Base-by-base conservation (phyloP, 2,329 filamentous ascomycete genomes). In the Arthrocladium fulminans region DNA sequence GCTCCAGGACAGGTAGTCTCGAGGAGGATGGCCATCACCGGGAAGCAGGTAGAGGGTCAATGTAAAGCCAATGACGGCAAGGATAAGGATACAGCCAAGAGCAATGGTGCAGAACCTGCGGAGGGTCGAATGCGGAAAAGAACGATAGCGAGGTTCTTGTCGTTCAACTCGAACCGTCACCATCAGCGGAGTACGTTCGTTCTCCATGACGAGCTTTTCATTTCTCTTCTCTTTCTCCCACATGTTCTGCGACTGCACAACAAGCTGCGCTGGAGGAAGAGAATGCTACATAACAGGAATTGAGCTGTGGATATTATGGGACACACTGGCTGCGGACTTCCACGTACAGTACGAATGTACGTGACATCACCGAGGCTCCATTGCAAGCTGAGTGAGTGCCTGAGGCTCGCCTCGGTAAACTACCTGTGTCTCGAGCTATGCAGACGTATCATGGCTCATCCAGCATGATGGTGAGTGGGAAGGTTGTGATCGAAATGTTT, bases 91-190 rank as follows among this genome's bases (percentile, higher is more conserved):
- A 20, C 60, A 57, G 17, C 60, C 60, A 5, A 74, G 62, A 19
- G 64, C 54, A 43, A 63, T 59, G 23, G 66, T 68, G 59, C 70
- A 73, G 47, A 63, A 59, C 35, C 64, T 67, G 25, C 69, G 69
- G 23, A 73, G 54, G 10, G 59, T 59, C 48, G 65, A 61, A 51
- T 72, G 70, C 7, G 64, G 66, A 29, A 51, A 57, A 6, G 44
- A 27, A 32, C 44, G 44, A 51, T 71, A 70, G 50, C 68, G 65
- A 49, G 62, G 64, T 43, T 60, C 65, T 45, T 53, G 62, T 8
- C 64, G 67, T 30, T 62, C 63, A 50, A 71, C 64, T 45, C 59
- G 57, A 39, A 72, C 67, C 30, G 65, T 59, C 32, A 53, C 47
- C 20, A 72, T 61, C 42, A 72, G 61, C 41, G 70, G 70, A 4